Evolutionary conservation across 306 rosid genomes (phyloP).

Genomic region (Aeschynomene evenia): DNA sequence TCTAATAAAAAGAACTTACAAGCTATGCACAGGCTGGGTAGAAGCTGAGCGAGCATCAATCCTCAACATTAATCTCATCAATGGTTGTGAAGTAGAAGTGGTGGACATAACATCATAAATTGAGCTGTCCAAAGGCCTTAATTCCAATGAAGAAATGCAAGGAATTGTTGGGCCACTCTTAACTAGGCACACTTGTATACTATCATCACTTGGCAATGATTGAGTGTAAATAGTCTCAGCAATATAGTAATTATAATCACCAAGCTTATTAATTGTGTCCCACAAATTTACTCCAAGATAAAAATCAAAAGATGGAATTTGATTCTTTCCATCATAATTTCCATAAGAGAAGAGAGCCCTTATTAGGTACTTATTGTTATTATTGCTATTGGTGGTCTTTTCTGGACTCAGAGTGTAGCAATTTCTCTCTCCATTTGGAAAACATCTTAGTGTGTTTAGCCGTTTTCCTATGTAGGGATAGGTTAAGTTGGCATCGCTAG

Average conservation of each 20-base stretch:
- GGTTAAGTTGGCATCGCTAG: neutral
- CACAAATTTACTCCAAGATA: slow-evolving; percentile 47
- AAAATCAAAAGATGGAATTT: slow-evolving; percentile 31
- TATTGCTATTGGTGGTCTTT: slow-evolving; percentile 26
- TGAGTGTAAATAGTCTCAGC: slow-evolving; percentile 39
- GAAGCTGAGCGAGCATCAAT: slow-evolving; percentile 21
- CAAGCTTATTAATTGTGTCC: neutral
- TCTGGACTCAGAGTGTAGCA: slow-evolving; percentile 50
- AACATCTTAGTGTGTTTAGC: slow-evolving; percentile 40
- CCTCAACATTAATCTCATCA: neutral
- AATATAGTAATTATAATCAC: neutral
- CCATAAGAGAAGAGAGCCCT: slow-evolving; percentile 44
- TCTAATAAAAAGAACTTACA: no score
- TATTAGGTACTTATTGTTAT: slow-evolving; percentile 39
- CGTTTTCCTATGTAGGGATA: neutral
- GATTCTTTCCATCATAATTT: slow-evolving; percentile 40
- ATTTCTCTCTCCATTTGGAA: slow-evolving; percentile 43
- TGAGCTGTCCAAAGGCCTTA: slow-evolving; percentile 29
- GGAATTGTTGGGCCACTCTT: slow-evolving; percentile 45
- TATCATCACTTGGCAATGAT: neutral
- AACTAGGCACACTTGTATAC: slow-evolving; percentile 41
- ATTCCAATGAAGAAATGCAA: slow-evolving; percentile 45
- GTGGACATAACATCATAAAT: neutral
- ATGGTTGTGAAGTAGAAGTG: neutral
- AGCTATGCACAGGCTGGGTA: no score